Conservation (phyloP, 129 eudicot species). For the Flaveria robusta region DNA sequence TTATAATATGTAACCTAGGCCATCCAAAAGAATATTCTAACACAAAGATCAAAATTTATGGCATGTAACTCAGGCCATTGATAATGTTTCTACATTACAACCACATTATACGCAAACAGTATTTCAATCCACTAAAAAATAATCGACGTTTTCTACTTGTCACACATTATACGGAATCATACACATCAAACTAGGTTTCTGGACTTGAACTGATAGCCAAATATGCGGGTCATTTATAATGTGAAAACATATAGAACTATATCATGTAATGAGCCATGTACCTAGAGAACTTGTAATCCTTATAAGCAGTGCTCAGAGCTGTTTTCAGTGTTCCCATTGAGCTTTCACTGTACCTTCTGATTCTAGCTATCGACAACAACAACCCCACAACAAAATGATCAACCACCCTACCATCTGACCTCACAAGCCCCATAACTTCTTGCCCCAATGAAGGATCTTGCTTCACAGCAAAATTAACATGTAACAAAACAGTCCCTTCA, state of each 20-base stretch:
- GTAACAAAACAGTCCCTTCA: constrained; percentile 82
- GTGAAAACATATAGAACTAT: neutral
- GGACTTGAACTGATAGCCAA: constrained; percentile 18
- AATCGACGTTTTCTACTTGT: neutral
- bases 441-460: constrained; percentile 83
- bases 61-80: constrained; percentile 5
- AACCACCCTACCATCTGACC: constrained; percentile 43
- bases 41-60: constrained; percentile 21
- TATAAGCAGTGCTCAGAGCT: constrained; percentile 57
- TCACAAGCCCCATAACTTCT: constrained; percentile 71
- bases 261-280: constrained; percentile 17
- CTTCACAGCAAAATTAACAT: constrained; percentile 84
- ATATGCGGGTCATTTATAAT: neutral
- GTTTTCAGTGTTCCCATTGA: constrained; percentile 66
- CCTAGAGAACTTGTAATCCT: constrained; percentile 67
- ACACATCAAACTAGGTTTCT: neutral
- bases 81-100: neutral
- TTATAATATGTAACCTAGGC: constrained; percentile 1
- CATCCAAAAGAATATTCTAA: neutral
- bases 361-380: constrained; percentile 66
- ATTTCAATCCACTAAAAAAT: neutral
- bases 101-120: neutral
- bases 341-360: constrained; percentile 65
- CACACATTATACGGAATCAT: neutral
- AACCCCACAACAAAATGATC: constrained; percentile 70